Percentiles rank a stretch among this genome's conserved stretches.
phyloP scores from a whole-genome alignment of 768 basidiomycete species.

The Hygrophoropsis aurantiaca region DNA sequence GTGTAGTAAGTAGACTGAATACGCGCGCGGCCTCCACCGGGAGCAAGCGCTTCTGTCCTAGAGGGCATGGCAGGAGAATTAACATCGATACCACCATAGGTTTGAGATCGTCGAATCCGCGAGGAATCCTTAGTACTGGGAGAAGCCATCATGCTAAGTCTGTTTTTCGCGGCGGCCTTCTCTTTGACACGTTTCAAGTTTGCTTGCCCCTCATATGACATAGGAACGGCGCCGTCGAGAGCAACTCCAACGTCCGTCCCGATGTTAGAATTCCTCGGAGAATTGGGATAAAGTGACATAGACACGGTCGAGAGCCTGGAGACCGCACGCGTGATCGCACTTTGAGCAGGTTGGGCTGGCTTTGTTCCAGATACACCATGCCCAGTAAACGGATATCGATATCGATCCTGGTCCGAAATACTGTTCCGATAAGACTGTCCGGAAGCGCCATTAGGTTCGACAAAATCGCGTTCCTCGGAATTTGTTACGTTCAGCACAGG shows the following conservation, averaged over 20 bases:
- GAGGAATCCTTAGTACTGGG: constrained; percentile 16
- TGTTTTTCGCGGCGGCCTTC: constrained; percentile 21
- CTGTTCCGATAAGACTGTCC: constrained; percentile 7
- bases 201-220: constrained; percentile 42
- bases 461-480: constrained; percentile 16
- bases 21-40: constrained; percentile 55
- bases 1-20: constrained; percentile 72
- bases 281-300: constrained; percentile 46
- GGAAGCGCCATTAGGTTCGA: constrained; percentile 3
- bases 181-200: constrained; percentile 38
- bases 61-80: constrained; percentile 38
- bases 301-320: constrained; percentile 42
- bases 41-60: constrained; percentile 14
- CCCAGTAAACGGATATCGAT: constrained; percentile 26
- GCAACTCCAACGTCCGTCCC: constrained; percentile 33
- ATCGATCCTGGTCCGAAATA: constrained; percentile 9
- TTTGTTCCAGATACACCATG: constrained; percentile 22
- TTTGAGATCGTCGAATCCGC: constrained; percentile 30
- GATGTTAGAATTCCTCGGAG: constrained; percentile 34
- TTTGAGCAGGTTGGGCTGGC: constrained; percentile 40
- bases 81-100: constrained; percentile 55
- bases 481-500: constrained; percentile 22
- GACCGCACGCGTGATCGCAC: constrained; percentile 39
- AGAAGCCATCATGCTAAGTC: constrained; percentile 22
- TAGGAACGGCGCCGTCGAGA: constrained; percentile 32